Percentiles rank a stretch among this genome's conserved stretches.
Conservation (phyloP, 1,139 yeast genomes). For the Hansenula sp. region DNA sequence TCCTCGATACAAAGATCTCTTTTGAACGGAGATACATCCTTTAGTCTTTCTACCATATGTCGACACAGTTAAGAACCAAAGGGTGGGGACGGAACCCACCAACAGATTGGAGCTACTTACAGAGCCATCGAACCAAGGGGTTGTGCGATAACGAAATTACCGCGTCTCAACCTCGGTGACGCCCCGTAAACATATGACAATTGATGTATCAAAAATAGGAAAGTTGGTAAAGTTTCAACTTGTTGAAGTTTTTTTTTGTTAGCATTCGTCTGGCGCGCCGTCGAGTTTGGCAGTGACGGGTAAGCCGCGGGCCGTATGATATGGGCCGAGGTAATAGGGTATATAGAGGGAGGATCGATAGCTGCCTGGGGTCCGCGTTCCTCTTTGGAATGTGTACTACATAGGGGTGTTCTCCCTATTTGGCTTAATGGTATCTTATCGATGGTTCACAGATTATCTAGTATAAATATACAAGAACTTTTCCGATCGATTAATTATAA, state of each 20-base stretch:
- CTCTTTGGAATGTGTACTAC: too few species aligned
- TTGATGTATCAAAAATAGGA: not conserved
- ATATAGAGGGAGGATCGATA: too few species aligned
- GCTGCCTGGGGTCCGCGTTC: too few species aligned
- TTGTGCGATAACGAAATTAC: not conserved
- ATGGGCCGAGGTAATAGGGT: too few species aligned
- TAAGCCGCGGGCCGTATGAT: too few species aligned
- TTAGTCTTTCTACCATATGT: constrained; percentile 3
- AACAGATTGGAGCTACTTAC: not conserved
- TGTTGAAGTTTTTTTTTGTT: not conserved
- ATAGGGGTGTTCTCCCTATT: too few species aligned
- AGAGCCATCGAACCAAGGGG: constrained; percentile 1
- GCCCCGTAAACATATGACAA: not conserved
- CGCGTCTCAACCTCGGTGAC: constrained; percentile 1
- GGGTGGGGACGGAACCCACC: constrained; percentile 4
- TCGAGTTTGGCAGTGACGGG: too few species aligned
- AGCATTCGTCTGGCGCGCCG: not conserved
- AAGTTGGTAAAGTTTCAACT: not conserved
- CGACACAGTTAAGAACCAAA: not conserved
- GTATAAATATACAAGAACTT: too few species aligned
- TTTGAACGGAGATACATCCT: constrained; percentile 25
- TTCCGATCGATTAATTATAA: too few species aligned
- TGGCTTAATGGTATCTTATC: too few species aligned
- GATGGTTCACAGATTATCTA: too few species aligned
- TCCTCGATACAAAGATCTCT: constrained; percentile 14